Percentiles rank a stretch among this genome's conserved stretches.
Evolutionary conservation across 305 asterid species (phyloP).

Genomic region (Salvia sclarea): DNA sequence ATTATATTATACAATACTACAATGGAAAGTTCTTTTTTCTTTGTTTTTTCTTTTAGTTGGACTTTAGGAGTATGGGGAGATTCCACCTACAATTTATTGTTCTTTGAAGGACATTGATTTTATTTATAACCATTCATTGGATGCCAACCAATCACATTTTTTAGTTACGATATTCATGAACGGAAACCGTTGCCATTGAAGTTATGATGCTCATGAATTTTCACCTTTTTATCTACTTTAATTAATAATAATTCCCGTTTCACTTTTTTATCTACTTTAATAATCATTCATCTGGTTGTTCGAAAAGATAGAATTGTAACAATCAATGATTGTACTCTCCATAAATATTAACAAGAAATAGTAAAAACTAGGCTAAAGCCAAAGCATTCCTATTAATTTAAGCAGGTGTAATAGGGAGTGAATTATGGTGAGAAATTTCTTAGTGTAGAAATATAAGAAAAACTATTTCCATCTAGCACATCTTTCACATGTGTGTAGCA

Average conservation of each 20-base stretch:
- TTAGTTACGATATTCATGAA: background rate
- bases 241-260: background rate
- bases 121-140: constrained; percentile 45
- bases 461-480: too few relatives aligned
- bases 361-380: too few relatives aligned
- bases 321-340: background rate
- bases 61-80: background rate
- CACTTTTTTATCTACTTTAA: too few relatives aligned
- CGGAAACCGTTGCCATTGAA: background rate
- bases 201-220: constrained; percentile 10
- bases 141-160: constrained; percentile 48
- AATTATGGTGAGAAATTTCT: too few relatives aligned
- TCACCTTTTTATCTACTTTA: constrained; percentile 16
- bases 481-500: too few relatives aligned
- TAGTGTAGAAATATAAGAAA: too few relatives aligned
- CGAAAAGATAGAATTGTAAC: background rate
- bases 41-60: too few relatives aligned
- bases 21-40: too few relatives aligned
- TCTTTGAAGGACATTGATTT: constrained; percentile 28
- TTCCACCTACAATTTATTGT: constrained; percentile 49
- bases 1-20: too few relatives aligned
- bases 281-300: background rate
- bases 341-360: too few relatives aligned
- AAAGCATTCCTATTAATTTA: too few relatives aligned
- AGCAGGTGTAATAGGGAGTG: too few relatives aligned